Base-by-base conservation (phyloP, 768 basidiomycete species). In the Tylopilus sp. region DNA sequence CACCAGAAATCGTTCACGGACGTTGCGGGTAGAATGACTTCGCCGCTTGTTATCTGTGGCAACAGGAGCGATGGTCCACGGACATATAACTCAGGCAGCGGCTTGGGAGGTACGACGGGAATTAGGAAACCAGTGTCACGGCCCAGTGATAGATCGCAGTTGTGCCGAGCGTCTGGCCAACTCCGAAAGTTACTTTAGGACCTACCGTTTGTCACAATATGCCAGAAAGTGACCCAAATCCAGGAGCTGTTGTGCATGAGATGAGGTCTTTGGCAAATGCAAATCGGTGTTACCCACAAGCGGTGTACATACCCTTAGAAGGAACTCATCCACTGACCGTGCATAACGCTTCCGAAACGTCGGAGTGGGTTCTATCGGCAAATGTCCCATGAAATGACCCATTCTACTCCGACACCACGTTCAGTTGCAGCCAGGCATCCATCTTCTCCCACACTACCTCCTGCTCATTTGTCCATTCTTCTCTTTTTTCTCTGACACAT, bases 391-490 rank as follows among this genome's bases (percentile, higher is more conserved):
- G 42, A 10, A 11, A 14, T 29, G 10, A 13, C 28, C 41, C 25
- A 14, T 26, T 26, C 30, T 56, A 55, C 54, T 58, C 59, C 45
- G 59, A 53, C 26, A 28, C 33, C 24, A 26, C 17, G 21, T 54
- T 42, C 30, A 49, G 12, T 42, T 31, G 42, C 48, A 87, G 60
- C 87, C 87, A 90, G 5, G 48, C 68, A 61, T 83, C 83, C 72
- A 89, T 74, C 58, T 72, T 68, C 25, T 68, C 67, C 88, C 88
- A 90, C 13, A 89, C 69, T 7, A 60, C 69, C 44, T 70, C 63
- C 63, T 86, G 83, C 64, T 86, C 84, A 17, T 71, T 73, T 12
- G 76, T 75, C 87, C 87, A 90, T 61, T 89, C 88, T 45, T 74
- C 76, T 48, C 71, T 68, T 70, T 87, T 89, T 51, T 81, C 81